Percentiles rank a stretch among this genome's conserved stretches.
phyloP scores from a whole-genome alignment of 352 stramenopile species.

The Thalassiosira exigua region DNA sequence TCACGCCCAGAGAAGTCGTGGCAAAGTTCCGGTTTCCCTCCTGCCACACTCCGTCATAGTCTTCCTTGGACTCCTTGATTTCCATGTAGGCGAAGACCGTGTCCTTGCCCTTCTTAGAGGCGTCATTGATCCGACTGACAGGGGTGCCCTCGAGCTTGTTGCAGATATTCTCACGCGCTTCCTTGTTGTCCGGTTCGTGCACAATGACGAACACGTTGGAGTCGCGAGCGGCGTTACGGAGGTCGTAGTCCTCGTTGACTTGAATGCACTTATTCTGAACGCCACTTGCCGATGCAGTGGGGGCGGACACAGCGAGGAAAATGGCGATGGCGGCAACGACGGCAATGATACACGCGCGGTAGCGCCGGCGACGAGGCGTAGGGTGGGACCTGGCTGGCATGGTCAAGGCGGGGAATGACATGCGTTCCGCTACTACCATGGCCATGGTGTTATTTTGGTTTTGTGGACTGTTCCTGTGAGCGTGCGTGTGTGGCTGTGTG shows the following conservation, averaged over 20 bases:
- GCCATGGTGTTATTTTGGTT: too few relatives aligned
- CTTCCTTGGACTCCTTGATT: slow-evolving; percentile 30
- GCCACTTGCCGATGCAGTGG: slow-evolving; percentile 17
- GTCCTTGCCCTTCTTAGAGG: slow-evolving; percentile 11
- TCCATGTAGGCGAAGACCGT: slow-evolving; percentile 52
- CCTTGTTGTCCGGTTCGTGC: slow-evolving; percentile 12
- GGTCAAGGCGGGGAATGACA: too few relatives aligned
- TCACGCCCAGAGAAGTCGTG: slow-evolving; percentile 35
- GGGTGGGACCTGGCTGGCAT: too few relatives aligned
- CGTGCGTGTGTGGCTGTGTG: too few relatives aligned
- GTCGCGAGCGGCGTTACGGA: slow-evolving; percentile 40
- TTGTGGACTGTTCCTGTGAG: too few relatives aligned
- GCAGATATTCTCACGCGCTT: slow-evolving; percentile 35
- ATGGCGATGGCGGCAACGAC: slow-evolving; percentile 32
- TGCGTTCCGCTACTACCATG: too few relatives aligned
- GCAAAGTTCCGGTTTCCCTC: slow-evolving; percentile 43
- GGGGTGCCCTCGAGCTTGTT: slow-evolving; percentile 42
- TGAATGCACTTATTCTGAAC: slow-evolving; percentile 39
- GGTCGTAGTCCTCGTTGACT: slow-evolving; percentile 51
- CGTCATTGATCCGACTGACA: slow-evolving; percentile 6
- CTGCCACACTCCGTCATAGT: slow-evolving; percentile 32
- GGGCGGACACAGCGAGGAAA: slow-evolving; percentile 23
- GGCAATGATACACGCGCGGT: slow-evolving; percentile 25
- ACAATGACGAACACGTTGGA: slow-evolving; percentile 56
- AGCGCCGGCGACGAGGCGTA: not conserved